A percentile compares a stretch with the other conserved stretches of the same genome.
Conservation (phyloP, 306 rosid genomes). For the Cucurbita ficifolia region DNA sequence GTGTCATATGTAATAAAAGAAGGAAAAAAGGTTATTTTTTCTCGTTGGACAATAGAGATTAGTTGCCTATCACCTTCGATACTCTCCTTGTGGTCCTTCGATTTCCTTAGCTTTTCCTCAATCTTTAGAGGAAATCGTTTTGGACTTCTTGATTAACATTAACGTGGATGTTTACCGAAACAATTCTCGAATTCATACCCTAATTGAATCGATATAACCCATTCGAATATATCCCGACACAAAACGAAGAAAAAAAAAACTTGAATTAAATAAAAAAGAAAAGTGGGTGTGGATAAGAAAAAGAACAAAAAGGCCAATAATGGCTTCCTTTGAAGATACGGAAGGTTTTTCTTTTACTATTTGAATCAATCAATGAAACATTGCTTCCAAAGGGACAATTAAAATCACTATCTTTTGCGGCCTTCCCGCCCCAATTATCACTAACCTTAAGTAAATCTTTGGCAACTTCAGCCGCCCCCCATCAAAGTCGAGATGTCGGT, state of each 20-base stretch:
- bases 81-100: background rate
- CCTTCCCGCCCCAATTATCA: too few species aligned
- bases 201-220: too few species aligned
- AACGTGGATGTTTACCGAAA: background rate
- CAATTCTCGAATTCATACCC: too few species aligned
- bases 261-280: background rate
- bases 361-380: background rate
- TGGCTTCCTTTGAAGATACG: background rate
- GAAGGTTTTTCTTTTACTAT: background rate
- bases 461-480: background rate
- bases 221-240: too few species aligned
- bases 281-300: background rate
- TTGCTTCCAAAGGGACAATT: background rate
- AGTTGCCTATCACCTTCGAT: background rate
- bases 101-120: too few species aligned
- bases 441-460: background rate
- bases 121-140: too few species aligned
- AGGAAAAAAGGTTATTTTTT: too few species aligned
- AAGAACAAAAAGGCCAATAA: background rate
- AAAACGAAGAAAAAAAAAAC: background rate
- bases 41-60: background rate
- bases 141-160: background rate
- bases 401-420: too few species aligned
- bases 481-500: too few species aligned
- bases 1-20: background rate